A percentile compares a stretch with the other conserved stretches of the same genome.
Evolutionary conservation across 1,284 basidiomycete species (phyloP).

Genomic region (Anthracocystis setariae): DNA sequence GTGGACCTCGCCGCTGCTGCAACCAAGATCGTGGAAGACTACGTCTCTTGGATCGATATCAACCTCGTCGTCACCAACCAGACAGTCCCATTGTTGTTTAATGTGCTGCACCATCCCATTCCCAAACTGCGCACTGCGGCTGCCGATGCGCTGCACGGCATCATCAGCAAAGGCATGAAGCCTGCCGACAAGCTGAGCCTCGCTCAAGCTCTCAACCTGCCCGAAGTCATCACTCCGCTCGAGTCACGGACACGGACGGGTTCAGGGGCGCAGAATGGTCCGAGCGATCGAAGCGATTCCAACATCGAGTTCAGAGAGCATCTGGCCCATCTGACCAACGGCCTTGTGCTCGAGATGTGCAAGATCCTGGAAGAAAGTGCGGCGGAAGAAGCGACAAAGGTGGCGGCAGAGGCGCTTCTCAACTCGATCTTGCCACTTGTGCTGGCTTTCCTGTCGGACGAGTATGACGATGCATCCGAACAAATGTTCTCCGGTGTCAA

Average conservation of each 20-base stretch:
- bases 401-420: constrained; percentile 77
- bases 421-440: constrained; percentile 81
- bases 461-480: constrained; percentile 71
- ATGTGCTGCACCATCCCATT: constrained; percentile 76
- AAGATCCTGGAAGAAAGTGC: constrained; percentile 79
- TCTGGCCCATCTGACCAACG: constrained; percentile 84
- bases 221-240: constrained; percentile 51
- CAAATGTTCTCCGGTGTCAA: constrained; percentile 58
- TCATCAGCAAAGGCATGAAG: constrained; percentile 91
- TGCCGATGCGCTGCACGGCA: constrained; percentile 80
- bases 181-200: constrained; percentile 90
- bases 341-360: constrained; percentile 82
- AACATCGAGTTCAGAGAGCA: constrained; percentile 87
- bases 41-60: constrained; percentile 98
- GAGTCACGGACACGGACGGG: constrained; percentile 57
- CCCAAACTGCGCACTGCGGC: constrained; percentile 82
- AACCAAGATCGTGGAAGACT: constrained; percentile 88
- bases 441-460: constrained; percentile 87
- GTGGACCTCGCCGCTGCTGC: constrained; percentile 77
- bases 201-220: constrained; percentile 82
- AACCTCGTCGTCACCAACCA: constrained; percentile 91
- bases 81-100: constrained; percentile 86
- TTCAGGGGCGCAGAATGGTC: constrained; percentile 13
- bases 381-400: constrained; percentile 74
- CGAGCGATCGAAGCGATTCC: constrained; percentile 74